A percentile compares a stretch with the other conserved stretches of the same genome.
phyloP scores from a whole-genome alignment of 768 basidiomycete species.

The Mycena crocata region DNA sequence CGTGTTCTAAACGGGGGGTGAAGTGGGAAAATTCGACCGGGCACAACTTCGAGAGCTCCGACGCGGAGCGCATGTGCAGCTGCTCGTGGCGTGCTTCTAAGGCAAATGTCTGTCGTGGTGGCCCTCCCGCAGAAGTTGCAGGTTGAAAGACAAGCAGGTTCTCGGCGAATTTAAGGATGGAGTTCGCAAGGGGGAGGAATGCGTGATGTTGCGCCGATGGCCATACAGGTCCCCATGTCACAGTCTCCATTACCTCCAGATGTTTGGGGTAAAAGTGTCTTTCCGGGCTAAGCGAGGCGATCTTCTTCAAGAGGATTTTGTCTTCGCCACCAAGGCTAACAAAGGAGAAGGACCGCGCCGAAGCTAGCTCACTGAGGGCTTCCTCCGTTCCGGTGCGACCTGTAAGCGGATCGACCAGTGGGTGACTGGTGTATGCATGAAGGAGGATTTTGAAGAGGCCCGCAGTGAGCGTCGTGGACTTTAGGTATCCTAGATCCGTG shows the following conservation, averaged over 20 bases:
- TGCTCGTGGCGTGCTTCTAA: neutral
- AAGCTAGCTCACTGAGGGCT: constrained; percentile 52
- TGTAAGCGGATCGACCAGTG: constrained; percentile 56
- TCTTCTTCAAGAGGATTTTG: constrained; percentile 45
- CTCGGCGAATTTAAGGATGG: constrained; percentile 44
- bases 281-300: constrained; percentile 47
- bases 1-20: neutral
- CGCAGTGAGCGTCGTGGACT: constrained; percentile 39
- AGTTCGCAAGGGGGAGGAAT: constrained; percentile 37
- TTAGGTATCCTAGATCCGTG: constrained; percentile 46
- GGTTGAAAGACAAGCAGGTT: constrained; percentile 23
- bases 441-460: constrained; percentile 55
- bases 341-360: constrained; percentile 53
- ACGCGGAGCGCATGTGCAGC: constrained; percentile 1
- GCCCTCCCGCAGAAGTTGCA: neutral
- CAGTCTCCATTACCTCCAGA: constrained; percentile 52
- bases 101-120: neutral
- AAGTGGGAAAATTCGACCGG: constrained; percentile 7
- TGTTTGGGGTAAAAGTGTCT: constrained; percentile 53
- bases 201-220: constrained; percentile 45
- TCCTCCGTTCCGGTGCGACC: constrained; percentile 57
- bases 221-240: constrained; percentile 46
- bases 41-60: constrained; percentile 3
- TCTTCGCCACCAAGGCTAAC: constrained; percentile 46
- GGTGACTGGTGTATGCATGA: constrained; percentile 58